These are phyloP conservation scores for Pseudogymnoascus sp. DNA, from an alignment of 2,329 filamentous ascomycete species.

Conservation along the genomic window DNA sequence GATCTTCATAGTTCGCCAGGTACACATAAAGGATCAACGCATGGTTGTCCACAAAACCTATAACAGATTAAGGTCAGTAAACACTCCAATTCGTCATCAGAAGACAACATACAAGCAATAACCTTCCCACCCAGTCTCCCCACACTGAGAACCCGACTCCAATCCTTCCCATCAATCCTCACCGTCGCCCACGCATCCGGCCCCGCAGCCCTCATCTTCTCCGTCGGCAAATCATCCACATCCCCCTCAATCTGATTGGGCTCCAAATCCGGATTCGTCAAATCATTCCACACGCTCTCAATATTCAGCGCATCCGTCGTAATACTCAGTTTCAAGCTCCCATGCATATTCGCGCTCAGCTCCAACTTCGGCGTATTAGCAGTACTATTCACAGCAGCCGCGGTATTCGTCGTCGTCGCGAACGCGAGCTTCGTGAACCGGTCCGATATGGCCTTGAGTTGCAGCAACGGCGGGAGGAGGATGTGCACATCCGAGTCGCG, in stretches of 20 bases:
- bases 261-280: conserved; percentile 83
- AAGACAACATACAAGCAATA: conserved; percentile 62
- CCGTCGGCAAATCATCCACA: conserved; percentile 63
- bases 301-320: conserved; percentile 78
- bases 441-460: conserved; percentile 89
- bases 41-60: conserved; percentile 66
- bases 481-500: conserved; percentile 93
- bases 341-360: conserved; percentile 90
- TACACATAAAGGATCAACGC: conserved; percentile 79
- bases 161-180: conserved; percentile 85
- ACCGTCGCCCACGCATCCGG: conserved; percentile 84
- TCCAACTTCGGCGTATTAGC: conserved; percentile 60
- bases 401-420: conserved; percentile 28
- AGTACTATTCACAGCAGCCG: conserved; percentile 17
- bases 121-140: conserved; percentile 82
- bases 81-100: background rate
- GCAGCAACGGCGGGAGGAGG: conserved; percentile 73
- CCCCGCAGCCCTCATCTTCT: conserved; percentile 64
- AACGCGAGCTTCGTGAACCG: conserved; percentile 82
- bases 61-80: conserved; percentile 16
- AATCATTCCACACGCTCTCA: conserved; percentile 72
- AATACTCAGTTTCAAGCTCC: conserved; percentile 69
- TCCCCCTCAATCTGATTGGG: conserved; percentile 61
- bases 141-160: conserved; percentile 89
- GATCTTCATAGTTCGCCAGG: conserved; percentile 45